Evolutionary conservation across 169 alveolate genomes (phyloP).

Genomic region (Plasmodium vinckei): DNA sequence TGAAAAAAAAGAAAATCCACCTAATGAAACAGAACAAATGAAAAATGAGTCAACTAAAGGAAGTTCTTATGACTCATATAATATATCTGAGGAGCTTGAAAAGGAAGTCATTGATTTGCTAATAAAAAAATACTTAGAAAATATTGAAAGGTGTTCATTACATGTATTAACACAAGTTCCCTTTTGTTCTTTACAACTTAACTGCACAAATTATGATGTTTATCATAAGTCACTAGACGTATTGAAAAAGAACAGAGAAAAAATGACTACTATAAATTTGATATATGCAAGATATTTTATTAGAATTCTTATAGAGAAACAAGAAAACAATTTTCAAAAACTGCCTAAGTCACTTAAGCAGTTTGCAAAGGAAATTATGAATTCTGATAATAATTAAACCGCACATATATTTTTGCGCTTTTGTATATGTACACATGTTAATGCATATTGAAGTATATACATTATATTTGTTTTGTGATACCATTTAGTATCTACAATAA

Average conservation of each 20-base stretch:
- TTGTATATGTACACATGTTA: background rate
- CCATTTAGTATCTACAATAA: too few relatives aligned
- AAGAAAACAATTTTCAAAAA: conserved; percentile 71
- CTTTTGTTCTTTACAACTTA: conserved; percentile 65
- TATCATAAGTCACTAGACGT: conserved; percentile 70
- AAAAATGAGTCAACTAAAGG: background rate
- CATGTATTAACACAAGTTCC: conserved; percentile 78
- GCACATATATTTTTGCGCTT: background rate
- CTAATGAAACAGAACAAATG: background rate
- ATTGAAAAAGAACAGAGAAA: conserved; percentile 34
- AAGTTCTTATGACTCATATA: background rate
- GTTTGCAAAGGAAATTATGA: conserved; percentile 70
- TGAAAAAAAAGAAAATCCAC: background rate
- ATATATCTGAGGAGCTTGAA: conserved; percentile 42
- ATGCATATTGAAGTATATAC: conserved; percentile 2
- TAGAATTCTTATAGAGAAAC: conserved; percentile 73
- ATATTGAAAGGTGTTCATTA: conserved; percentile 51
- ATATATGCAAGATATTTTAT: conserved; percentile 76
- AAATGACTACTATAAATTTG: conserved; percentile 72
- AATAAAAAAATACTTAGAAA: conserved; percentile 51
- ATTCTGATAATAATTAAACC: conserved; percentile 29
- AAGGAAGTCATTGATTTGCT: conserved; percentile 44
- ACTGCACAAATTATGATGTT: conserved; percentile 54
- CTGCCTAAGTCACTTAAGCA: conserved; percentile 67
- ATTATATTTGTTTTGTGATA: too few relatives aligned